Base-by-base conservation (phyloP, 2,329 filamentous ascomycete species). In the Scedosporium boydii region DNA sequence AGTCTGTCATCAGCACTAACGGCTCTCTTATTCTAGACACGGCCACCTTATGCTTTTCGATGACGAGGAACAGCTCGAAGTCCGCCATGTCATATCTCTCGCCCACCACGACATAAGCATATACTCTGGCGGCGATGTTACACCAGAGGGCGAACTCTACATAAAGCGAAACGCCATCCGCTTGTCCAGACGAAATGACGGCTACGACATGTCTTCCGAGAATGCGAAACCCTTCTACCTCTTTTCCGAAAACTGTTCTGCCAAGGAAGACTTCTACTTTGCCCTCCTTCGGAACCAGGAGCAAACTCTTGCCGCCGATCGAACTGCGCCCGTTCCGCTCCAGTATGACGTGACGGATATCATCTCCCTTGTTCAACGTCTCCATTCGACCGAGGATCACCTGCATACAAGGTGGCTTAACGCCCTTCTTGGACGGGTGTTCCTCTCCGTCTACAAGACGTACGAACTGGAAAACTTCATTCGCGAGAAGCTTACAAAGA, bases 241-340 rank as follows among this genome's bases (percentile, higher is more conserved):
- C 4, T 99, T 98, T 74, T 96, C 91, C 0, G 92, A 98, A 67
- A 96, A 96, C 70, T 91, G 91, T 72, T 96, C 93, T 0, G 91
- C 95, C 57, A 99, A 99, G 74, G 95, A 99, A 74, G 95, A 99
- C 72, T 98, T 99, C 75, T 99, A 99, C 73, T 93, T 96, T 74
- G 90, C 93, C 12, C 80, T 99, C 68, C 79, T 99, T 46, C 87
- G 87, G 68, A 96, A 93, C 66, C 90, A 96, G 71, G 87, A 92
- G 67, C 86, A 88, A 68, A 82, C 83, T 16, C 80, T 85, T 63
- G 38, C 56, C 29, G 4, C 56, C 21, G 78, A 79, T 23, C 78
- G 81, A 62, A 78, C 79, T 21, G 65, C 61, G 14, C 65, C 67
- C 3, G 82, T 86, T 1, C 91, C 92, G 0, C 81, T 81, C 61